Percentiles rank a stretch among this genome's conserved stretches.
Conservation (phyloP, 1,284 basidiomycete species). For the Crucibulum parvulum region DNA sequence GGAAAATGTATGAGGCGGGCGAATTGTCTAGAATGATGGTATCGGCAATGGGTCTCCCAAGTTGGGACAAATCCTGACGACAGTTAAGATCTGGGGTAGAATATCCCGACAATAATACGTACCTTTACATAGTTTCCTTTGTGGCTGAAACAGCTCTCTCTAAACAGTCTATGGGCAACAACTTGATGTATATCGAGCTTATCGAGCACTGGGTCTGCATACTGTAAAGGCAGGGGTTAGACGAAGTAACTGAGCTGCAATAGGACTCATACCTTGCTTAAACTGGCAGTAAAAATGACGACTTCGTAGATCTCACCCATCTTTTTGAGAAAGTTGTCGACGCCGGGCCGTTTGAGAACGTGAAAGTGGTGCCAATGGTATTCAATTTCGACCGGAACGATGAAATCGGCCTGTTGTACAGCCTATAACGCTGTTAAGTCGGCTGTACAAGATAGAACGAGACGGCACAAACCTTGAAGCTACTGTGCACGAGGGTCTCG, state of each 20-base stretch:
- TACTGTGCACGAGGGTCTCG: constrained; percentile 94
- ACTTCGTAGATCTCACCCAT: constrained; percentile 99
- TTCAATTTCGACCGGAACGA: constrained; percentile 99
- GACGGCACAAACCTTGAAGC: constrained; percentile 76
- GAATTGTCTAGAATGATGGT: constrained; percentile 99
- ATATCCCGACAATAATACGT: background rate
- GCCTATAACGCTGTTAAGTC: constrained; percentile 59
- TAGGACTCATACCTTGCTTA: constrained; percentile 80
- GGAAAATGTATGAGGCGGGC: constrained; percentile 99
- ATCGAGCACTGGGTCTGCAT: constrained; percentile 98
- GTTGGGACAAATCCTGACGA: constrained; percentile 90
- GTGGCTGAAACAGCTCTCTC: constrained; percentile 99
- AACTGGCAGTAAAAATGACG: constrained; percentile 98
- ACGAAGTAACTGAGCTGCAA: background rate
- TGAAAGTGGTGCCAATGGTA: constrained; percentile 99
- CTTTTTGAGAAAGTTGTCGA: constrained; percentile 94
- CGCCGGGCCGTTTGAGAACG: constrained; percentile 98
- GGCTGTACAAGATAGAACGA: background rate
- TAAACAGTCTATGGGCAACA: constrained; percentile 93
- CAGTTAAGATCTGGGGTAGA: too few relatives aligned
- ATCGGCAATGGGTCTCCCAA: constrained; percentile 91
- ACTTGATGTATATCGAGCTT: constrained; percentile 93
- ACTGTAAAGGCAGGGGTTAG: constrained; percentile 53
- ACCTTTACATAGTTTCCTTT: constrained; percentile 99
- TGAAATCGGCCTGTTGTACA: constrained; percentile 96